phyloP scores from a whole-genome alignment of 805 yeast genomes.

The Wickerhamiella dianesei region DNA sequence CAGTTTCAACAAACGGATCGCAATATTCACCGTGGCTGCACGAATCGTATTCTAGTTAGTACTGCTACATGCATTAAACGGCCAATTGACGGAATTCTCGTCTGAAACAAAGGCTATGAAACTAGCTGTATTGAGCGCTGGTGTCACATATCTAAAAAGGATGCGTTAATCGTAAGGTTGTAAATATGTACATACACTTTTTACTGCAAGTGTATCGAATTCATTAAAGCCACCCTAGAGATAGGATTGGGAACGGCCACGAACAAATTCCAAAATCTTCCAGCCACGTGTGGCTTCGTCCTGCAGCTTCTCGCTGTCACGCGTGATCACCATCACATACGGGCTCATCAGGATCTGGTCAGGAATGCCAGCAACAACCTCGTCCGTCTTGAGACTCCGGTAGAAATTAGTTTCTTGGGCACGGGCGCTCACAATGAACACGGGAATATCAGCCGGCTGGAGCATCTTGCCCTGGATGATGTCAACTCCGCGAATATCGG shows the following conservation, averaged over 20 bases:
- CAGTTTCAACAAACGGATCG: no score
- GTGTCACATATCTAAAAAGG: neutral
- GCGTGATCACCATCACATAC: conserved; percentile 92
- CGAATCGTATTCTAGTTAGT: no score
- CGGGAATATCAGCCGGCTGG: conserved; percentile 87
- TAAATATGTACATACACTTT: neutral
- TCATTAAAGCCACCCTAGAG: conserved; percentile 1
- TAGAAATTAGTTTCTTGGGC: conserved; percentile 90
- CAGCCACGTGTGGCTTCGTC: conserved; percentile 91
- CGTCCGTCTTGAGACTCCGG: conserved; percentile 83
- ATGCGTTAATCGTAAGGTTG: neutral
- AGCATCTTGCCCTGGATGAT: conserved; percentile 75
- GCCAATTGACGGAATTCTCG: no score
- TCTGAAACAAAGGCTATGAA: no score
- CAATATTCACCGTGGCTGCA: no score
- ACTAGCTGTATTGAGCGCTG: no score
- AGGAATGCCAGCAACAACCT: conserved; percentile 90
- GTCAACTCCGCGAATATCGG: conserved; percentile 92
- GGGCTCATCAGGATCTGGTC: conserved; percentile 84
- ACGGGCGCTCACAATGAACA: conserved; percentile 82
- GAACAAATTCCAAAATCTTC: conserved; percentile 87
- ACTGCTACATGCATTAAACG: no score
- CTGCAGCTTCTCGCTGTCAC: conserved; percentile 83
- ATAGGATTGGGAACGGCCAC: conserved; percentile 78
- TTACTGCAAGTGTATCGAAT: no score